Conservation (phyloP, 768 basidiomycete species). For the Lactarius evosmus region DNA sequence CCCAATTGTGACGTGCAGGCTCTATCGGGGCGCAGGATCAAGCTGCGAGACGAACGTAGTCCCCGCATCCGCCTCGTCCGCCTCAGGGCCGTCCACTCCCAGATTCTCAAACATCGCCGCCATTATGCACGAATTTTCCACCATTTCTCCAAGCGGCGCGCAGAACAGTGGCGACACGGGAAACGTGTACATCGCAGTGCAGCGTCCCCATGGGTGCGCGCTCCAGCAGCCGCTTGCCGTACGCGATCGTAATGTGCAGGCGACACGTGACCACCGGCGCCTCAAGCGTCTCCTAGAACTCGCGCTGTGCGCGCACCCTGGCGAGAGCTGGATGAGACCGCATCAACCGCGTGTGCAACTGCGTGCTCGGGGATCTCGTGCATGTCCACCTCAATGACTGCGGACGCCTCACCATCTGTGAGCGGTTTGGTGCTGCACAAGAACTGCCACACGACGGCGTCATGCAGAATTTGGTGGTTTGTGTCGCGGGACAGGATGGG, state of each 20-base stretch:
- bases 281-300: slow-evolving; percentile 51
- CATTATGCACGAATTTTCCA: slow-evolving; percentile 82
- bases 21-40: slow-evolving; percentile 43
- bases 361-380: slow-evolving; percentile 52
- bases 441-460: slow-evolving; percentile 77
- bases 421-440: slow-evolving; percentile 60
- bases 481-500: slow-evolving; percentile 73
- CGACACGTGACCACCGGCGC: slow-evolving; percentile 47
- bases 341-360: slow-evolving; percentile 57
- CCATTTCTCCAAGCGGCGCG: slow-evolving; percentile 57
- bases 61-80: slow-evolving; percentile 38
- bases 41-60: slow-evolving; percentile 48
- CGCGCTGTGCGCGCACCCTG: slow-evolving; percentile 42
- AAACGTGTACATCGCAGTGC: slow-evolving; percentile 43
- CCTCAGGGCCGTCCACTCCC: slow-evolving; percentile 34
- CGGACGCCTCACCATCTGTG: slow-evolving; percentile 59
- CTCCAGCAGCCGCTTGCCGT: slow-evolving; percentile 48
- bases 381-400: slow-evolving; percentile 61
- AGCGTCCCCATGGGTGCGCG: slow-evolving; percentile 49
- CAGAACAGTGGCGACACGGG: slow-evolving; percentile 51
- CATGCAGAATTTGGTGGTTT: slow-evolving; percentile 80
- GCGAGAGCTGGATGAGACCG: slow-evolving; percentile 47
- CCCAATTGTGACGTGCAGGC: slow-evolving; percentile 87
- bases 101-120: slow-evolving; percentile 68
- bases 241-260: slow-evolving; percentile 88